phyloP scores from a whole-genome alignment of 75 land plant genomes.

The Adiantum capillusveneris region DNA sequence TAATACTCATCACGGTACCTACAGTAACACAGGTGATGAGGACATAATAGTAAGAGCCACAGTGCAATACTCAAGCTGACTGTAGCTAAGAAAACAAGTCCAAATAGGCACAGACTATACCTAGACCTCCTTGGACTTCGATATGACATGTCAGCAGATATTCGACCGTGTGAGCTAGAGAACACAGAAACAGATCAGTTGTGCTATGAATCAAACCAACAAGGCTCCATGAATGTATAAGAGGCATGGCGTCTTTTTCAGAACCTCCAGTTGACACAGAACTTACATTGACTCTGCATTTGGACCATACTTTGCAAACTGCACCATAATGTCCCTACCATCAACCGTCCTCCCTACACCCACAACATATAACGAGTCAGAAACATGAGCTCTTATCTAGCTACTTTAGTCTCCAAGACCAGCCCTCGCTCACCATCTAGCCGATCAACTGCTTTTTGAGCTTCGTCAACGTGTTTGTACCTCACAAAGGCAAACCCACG shows the following conservation, averaged over 20 bases:
- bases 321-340: slow-evolving; percentile 42
- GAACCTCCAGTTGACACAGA: too few relatives aligned
- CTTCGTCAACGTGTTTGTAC: slow-evolving; percentile 92
- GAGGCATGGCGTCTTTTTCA: too few relatives aligned
- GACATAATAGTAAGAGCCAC: too few relatives aligned
- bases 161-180: slow-evolving; percentile 16
- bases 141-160: background rate
- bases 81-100: background rate
- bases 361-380: too few relatives aligned
- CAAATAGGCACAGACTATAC: background rate
- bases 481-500: slow-evolving; percentile 97
- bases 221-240: too few relatives aligned
- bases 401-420: too few relatives aligned
- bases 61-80: background rate
- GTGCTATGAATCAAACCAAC: too few relatives aligned
- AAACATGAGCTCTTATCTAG: too few relatives aligned
- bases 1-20: slow-evolving; percentile 43
- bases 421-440: slow-evolving; percentile 60
- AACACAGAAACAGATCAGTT: too few relatives aligned
- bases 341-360: slow-evolving; percentile 37
- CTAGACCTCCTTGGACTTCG: slow-evolving; percentile 14
- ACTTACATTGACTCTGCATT: slow-evolving; percentile 41
- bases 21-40: too few relatives aligned
- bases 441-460: slow-evolving; percentile 84
- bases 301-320: slow-evolving; percentile 45